Base-by-base conservation (phyloP, 2,329 filamentous ascomycete genomes). In the Bipolaris bicolor region DNA sequence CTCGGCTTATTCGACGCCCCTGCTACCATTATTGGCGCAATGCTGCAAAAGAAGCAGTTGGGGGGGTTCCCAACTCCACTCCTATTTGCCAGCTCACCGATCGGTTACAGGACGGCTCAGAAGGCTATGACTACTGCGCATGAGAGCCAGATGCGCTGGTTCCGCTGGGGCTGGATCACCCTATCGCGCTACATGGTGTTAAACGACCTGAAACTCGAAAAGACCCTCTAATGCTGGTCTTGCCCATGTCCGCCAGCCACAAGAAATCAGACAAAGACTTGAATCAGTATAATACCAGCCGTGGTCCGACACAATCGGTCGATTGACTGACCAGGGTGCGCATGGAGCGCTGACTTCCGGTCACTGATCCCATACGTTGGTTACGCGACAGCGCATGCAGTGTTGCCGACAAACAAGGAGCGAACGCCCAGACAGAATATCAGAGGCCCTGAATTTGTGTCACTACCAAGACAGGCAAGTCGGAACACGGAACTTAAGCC, bases 101-200 rank as follows among this genome's bases (percentile, higher is more conserved):
- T 78, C 4, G 82, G 83, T 53, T 86, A 89, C 62, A 82, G 88
- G 62, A 84, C 83, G 29, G 94, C 91, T 7, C 89, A 93, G 80
- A 83, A 81, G 52, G 93, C 95, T 31, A 99, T 99, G 95, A 92
- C 90, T 1, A 83, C 84, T 52, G 94, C 91, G 26, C 95, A 99
- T 80, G 83, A 87, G 78, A 97, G 92, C 76, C 95, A 99, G 83
- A 99, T 99, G 95, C 86, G 91, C 36, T 99, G 95, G 95, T 99
- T 98, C 74, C 86, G 95, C 7, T 98, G 92, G 85, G 91, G 92
- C 2, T 99, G 93, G 92, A 97, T 99, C 72, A 84, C 86, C 0
- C 75, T 97, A 55, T 95, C 92, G 70, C 83, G 95, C 59, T 99
- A 98, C 78, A 98, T 99, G 95, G 85, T 92, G 55, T 85, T 98